These are phyloP conservation scores for Mucor saturninus DNA, from an alignment of 371 early-diverging fungal genomes.

Conservation along the genomic window DNA sequence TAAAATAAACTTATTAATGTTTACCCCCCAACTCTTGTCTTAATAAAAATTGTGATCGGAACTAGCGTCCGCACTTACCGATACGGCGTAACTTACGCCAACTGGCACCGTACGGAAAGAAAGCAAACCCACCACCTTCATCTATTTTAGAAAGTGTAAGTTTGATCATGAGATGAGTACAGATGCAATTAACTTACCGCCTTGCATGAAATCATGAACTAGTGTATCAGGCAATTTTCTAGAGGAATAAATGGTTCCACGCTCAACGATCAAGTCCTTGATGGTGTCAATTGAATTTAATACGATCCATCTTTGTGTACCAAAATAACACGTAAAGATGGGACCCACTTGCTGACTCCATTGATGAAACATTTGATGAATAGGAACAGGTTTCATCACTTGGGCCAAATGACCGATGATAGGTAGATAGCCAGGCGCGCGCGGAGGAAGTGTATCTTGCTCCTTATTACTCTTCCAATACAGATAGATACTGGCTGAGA, in stretches of 20 bases:
- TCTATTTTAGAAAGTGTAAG: conserved; percentile 17
- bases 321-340: conserved; percentile 47
- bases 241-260: conserved; percentile 50
- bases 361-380: conserved; percentile 40
- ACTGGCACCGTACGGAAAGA: conserved; percentile 46
- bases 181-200: conserved; percentile 32
- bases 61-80: conserved; percentile 27
- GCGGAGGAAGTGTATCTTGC: conserved; percentile 30
- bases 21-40: too few relatives aligned
- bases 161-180: too few relatives aligned
- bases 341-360: conserved; percentile 47
- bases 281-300: conserved; percentile 42
- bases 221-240: conserved; percentile 44
- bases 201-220: conserved; percentile 41
- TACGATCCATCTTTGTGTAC: conserved; percentile 47
- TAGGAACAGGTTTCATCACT: conserved; percentile 27
- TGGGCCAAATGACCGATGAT: conserved; percentile 45
- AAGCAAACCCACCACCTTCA: conserved; percentile 54
- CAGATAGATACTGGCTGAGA: neutral
- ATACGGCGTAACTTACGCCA: conserved; percentile 51
- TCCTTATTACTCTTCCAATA: conserved; percentile 5
- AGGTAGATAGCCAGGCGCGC: conserved; percentile 45
- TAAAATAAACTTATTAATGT: conserved; percentile 8
- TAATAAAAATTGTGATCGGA: too few relatives aligned
- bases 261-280: conserved; percentile 43